Evolutionary conservation across 352 stramenopile genomes (phyloP).

Genomic region (Sclerospora graminicola): DNA sequence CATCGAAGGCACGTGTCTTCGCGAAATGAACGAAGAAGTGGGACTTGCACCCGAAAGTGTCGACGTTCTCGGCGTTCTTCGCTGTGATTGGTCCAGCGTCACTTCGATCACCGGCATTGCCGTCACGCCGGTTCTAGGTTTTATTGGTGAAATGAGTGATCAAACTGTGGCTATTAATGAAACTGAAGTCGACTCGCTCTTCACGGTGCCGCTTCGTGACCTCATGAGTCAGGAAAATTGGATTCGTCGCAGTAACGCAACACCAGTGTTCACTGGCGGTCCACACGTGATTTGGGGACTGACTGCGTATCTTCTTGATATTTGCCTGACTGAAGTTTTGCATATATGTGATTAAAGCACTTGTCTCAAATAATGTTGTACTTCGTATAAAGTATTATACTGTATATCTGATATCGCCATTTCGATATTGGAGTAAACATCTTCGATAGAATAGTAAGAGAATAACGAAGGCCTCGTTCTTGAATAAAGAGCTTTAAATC

Average conservation of each 20-base stretch:
- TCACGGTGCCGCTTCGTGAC: constrained; percentile 88
- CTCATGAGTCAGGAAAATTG: constrained; percentile 83
- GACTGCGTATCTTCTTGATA: constrained; percentile 93
- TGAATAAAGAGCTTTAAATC: too few relatives aligned
- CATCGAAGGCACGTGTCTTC: constrained; percentile 93
- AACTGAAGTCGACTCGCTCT: constrained; percentile 92
- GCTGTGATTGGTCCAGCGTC: constrained; percentile 95
- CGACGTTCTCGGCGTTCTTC: constrained; percentile 89
- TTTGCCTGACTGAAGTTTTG: constrained; percentile 66
- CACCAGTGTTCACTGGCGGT: constrained; percentile 90
- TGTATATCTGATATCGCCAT: too few relatives aligned
- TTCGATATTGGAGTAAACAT: too few relatives aligned
- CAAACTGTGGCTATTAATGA: constrained; percentile 89
- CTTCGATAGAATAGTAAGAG: too few relatives aligned
- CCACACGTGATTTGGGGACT: constrained; percentile 95
- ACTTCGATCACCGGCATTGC: constrained; percentile 93
- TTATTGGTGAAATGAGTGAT: constrained; percentile 89
- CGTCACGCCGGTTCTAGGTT: constrained; percentile 97
- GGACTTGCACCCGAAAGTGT: constrained; percentile 69
- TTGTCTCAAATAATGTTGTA: too few relatives aligned
- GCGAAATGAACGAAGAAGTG: constrained; percentile 98
- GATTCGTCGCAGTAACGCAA: constrained; percentile 69
- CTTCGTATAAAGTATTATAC: too few relatives aligned
- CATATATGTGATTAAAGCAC: constrained; percentile 19
- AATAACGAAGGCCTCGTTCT: too few relatives aligned